A percentile compares a stretch with the other conserved stretches of the same genome.
Conservation (phyloP, 345 rosid genomes). For the Reutealis trisperma region DNA sequence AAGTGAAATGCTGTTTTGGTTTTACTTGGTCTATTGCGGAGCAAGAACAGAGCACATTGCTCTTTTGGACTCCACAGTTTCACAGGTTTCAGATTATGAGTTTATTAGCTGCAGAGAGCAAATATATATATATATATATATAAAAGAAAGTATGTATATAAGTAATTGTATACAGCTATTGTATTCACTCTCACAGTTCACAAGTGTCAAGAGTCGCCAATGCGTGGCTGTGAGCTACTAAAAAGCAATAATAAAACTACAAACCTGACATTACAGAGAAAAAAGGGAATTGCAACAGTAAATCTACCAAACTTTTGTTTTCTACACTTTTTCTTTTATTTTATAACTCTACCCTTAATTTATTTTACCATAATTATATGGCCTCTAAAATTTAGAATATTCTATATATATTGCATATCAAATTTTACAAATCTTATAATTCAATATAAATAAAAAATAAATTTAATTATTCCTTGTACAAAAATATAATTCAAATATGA, state of each 20-base stretch:
- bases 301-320: conserved; percentile 1
- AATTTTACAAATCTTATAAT: too few relatives aligned
- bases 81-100: conserved; percentile 1
- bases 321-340: not conserved
- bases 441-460: too few relatives aligned
- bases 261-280: conserved; percentile 18
- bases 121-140: not conserved
- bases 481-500: too few relatives aligned
- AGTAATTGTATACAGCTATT: conserved; percentile 1
- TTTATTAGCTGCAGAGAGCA: not conserved
- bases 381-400: too few relatives aligned
- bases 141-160: not conserved
- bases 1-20: not conserved
- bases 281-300: not conserved
- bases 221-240: conserved; percentile 47
- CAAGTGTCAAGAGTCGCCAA: conserved; percentile 43
- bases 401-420: too few relatives aligned
- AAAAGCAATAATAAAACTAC: not conserved
- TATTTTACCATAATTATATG: not conserved
- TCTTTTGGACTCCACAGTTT: conserved; percentile 1
- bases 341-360: not conserved
- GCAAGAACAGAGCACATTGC: not conserved
- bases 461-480: too few relatives aligned
- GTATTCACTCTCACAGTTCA: conserved; percentile 20
- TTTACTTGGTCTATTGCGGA: not conserved